phyloP scores from a whole-genome alignment of 2,329 filamentous ascomycete genomes.

The Diaporthe vaccinii region DNA sequence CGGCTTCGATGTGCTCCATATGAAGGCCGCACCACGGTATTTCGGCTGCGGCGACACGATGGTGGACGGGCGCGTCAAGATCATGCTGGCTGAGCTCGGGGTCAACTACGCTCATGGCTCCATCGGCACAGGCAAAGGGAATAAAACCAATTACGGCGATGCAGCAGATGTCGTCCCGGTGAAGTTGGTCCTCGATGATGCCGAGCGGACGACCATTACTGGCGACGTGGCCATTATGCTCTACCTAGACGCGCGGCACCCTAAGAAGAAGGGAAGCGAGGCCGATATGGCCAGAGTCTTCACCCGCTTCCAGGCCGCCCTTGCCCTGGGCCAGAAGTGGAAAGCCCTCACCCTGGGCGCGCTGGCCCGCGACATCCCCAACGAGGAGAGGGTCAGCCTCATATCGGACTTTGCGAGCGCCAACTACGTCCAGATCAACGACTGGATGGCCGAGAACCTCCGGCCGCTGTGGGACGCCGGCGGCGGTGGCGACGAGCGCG shows the following conservation, averaged over 20 bases:
- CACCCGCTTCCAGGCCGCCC: slow-evolving; percentile 58
- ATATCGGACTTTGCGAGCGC: slow-evolving; percentile 45
- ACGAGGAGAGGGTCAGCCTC: slow-evolving; percentile 22
- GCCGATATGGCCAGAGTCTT: slow-evolving; percentile 53
- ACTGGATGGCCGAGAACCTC: slow-evolving; percentile 28
- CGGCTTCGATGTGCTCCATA: slow-evolving; percentile 88
- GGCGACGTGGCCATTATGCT: slow-evolving; percentile 68
- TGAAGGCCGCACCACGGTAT: slow-evolving; percentile 64
- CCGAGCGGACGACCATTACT: slow-evolving; percentile 58
- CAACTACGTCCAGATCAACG: slow-evolving; percentile 49
- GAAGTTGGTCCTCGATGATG: slow-evolving; percentile 69
- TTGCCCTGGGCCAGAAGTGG: slow-evolving; percentile 56
- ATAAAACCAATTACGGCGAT: slow-evolving; percentile 38
- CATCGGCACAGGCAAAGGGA: slow-evolving; percentile 24
- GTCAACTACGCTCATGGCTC: slow-evolving; percentile 63
- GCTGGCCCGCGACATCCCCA: background rate
- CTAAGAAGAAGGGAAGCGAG: slow-evolving; percentile 48
- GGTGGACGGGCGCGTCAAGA: slow-evolving; percentile 62
- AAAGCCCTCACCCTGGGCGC: slow-evolving; percentile 36
- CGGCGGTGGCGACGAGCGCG: slow-evolving; percentile 49
- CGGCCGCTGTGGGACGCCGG: slow-evolving; percentile 44
- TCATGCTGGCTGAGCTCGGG: slow-evolving; percentile 64
- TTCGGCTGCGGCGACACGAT: slow-evolving; percentile 63
- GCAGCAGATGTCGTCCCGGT: slow-evolving; percentile 51
- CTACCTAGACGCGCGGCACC: slow-evolving; percentile 71